These are phyloP conservation scores for Sugiyamaella castrensis DNA, from an alignment of 1,139 yeast genomes.

Conservation along the genomic window DNA sequence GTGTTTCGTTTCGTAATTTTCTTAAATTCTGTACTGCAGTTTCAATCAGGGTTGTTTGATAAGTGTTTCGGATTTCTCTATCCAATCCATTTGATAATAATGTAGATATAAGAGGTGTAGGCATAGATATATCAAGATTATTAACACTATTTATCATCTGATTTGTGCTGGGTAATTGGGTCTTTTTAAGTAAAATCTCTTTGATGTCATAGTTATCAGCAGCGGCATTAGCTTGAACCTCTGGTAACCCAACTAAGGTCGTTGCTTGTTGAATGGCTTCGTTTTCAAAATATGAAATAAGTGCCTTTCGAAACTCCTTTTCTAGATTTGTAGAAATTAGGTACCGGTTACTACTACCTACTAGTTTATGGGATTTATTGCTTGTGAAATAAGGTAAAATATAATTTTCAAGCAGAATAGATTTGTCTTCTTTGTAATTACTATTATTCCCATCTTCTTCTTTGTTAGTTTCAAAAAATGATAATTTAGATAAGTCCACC, in stretches of 20 bases:
- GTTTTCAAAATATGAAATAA: neutral
- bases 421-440: conserved; percentile 1
- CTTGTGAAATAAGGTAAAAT: conserved; percentile 4
- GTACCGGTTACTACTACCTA: conserved; percentile 5
- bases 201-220: conserved; percentile 5
- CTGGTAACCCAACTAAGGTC: neutral
- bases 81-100: conserved; percentile 5
- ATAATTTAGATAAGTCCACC: conserved; percentile 16
- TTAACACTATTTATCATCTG: neutral
- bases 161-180: conserved; percentile 1
- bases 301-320: conserved; percentile 1
- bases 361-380: neutral
- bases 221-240: neutral
- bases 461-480: neutral
- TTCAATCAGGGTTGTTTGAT: conserved; percentile 12
- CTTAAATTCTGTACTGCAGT: conserved; percentile 12
- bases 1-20: conserved; percentile 17
- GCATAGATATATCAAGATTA: neutral
- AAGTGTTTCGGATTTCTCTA: conserved; percentile 14
- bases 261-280: neutral
- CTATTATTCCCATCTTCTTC: too few species aligned
- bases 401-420: neutral
- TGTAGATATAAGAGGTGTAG: neutral
- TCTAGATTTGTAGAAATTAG: conserved; percentile 5
- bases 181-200: conserved; percentile 6